Evolutionary conservation across 495 filamentous ascomycete species (phyloP), one percentile per base, ranked within the genome.

Genomic region (Bathelium albidoporum): DNA sequence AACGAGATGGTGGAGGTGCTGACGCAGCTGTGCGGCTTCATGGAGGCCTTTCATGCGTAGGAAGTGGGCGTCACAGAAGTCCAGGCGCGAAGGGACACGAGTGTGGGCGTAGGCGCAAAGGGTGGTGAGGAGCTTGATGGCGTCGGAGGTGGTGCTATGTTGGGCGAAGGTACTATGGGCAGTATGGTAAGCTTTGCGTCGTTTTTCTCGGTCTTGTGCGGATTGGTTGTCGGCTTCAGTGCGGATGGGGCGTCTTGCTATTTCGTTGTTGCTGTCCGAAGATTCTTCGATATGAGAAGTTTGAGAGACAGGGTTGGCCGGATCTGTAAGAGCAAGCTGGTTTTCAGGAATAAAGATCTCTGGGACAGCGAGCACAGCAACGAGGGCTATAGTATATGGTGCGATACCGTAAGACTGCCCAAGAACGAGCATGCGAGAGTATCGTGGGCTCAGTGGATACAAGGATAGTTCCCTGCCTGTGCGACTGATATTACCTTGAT

Each of bases 371-470:
- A 99, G 77, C 1, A 88, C 89, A 11, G 95, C 87, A 16, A 97
- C 91, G 1, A 97, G 79, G 18, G 91, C 91, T 60, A 97, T 87
- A 24, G 92, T 88, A 70, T 95, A 92, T 1, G 89, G 85, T 68
- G 95, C 79, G 67, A 92, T 90, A 59, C 84, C 85, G 71, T 93
- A 88, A 20, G 89, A 83, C 68, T 95, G 86, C 16, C 91, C 95
- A 58, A 96, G 86, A 26, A 91, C 78, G 24, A 99, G 79, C 75
- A 97, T 97, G 60, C 93, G 88, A 7, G 91, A 85, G 72, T 93
- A 96, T 18, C 95, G 84, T 11, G 95, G 95, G 12, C 88, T 89
- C 26, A 97, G 79, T 4, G 95, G 95, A 71, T 95, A 97, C 49
- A 87, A 81, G 20, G 90, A 89, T 73, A 99, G 87, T 62, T 89